A percentile compares a stretch with the other conserved stretches of the same genome.
Conservation (phyloP, 495 filamentous ascomycete genomes). For the Xylona heveae region DNA sequence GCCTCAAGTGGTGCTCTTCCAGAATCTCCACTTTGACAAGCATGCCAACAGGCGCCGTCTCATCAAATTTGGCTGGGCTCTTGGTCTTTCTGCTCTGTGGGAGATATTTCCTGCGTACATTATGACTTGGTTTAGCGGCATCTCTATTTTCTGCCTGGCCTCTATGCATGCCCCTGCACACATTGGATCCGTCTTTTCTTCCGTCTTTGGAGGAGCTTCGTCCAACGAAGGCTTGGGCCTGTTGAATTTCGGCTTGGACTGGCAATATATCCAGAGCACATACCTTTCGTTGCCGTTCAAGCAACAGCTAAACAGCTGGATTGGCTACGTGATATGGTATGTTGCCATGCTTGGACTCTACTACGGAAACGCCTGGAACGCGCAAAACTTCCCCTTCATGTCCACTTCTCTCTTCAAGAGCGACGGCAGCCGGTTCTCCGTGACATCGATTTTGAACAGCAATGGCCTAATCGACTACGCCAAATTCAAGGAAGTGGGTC, state of each 20-base stretch:
- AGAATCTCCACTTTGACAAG: conserved; percentile 17
- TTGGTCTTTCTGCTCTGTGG: conserved; percentile 20
- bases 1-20: conserved; percentile 13
- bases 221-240: conserved; percentile 29
- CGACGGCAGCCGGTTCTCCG: conserved; percentile 9
- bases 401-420: conserved; percentile 18
- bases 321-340: conserved; percentile 23
- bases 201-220: conserved; percentile 30
- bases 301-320: conserved; percentile 18
- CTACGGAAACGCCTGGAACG: conserved; percentile 29
- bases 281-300: conserved; percentile 14
- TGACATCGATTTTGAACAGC: too few species aligned
- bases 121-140: conserved; percentile 26
- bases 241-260: conserved; percentile 28
- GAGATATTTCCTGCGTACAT: conserved; percentile 37
- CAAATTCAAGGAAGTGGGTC: too few species aligned
- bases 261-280: conserved; percentile 27
- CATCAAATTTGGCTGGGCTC: conserved; percentile 14
- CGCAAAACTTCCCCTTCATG: conserved; percentile 28
- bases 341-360: conserved; percentile 19
- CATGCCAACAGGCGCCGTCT: conserved; percentile 14
- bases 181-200: too few species aligned
- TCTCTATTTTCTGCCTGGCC: conserved; percentile 36
- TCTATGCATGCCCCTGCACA: conserved; percentile 19
- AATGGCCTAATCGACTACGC: too few species aligned